Percentiles rank a stretch among this genome's conserved stretches.
These are phyloP conservation scores for Trichoderma gracile DNA, from an alignment of 2,329 filamentous ascomycete genomes.

Conservation along the genomic window DNA sequence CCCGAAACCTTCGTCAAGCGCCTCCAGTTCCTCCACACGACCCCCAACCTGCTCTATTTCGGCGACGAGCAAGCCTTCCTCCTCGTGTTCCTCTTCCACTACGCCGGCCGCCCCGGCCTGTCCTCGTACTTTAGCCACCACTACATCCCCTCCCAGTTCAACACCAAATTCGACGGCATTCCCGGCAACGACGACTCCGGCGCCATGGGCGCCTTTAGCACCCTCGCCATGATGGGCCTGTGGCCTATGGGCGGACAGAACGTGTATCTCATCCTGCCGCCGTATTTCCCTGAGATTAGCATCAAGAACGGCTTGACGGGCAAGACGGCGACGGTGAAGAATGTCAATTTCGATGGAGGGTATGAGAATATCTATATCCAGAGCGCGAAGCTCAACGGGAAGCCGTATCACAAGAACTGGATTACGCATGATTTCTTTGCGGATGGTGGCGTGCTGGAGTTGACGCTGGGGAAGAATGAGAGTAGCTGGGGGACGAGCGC, in stretches of 20 bases:
- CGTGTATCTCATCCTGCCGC: constrained; percentile 53
- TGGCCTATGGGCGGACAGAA: constrained; percentile 56
- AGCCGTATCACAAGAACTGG: constrained; percentile 59
- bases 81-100: constrained; percentile 61
- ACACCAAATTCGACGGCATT: constrained; percentile 59
- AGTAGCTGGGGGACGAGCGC: constrained; percentile 36
- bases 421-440: constrained; percentile 61
- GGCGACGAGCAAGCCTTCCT: constrained; percentile 61
- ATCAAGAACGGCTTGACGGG: constrained; percentile 35
- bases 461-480: constrained; percentile 54
- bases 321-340: constrained; percentile 36
- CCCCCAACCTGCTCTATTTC: constrained; percentile 63
- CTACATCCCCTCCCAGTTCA: constrained; percentile 70
- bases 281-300: constrained; percentile 51
- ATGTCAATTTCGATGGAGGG: constrained; percentile 41
- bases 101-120: constrained; percentile 62
- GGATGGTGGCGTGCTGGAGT: constrained; percentile 57
- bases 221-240: constrained; percentile 53
- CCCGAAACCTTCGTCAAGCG: constrained; percentile 57
- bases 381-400: constrained; percentile 57
- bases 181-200: constrained; percentile 56
- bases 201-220: constrained; percentile 55
- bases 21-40: constrained; percentile 65
- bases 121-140: constrained; percentile 56
- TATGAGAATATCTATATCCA: constrained; percentile 60